These are phyloP conservation scores for Phialocephala subalpina DNA, from an alignment of 2,329 filamentous ascomycete species.

Conservation along the genomic window DNA sequence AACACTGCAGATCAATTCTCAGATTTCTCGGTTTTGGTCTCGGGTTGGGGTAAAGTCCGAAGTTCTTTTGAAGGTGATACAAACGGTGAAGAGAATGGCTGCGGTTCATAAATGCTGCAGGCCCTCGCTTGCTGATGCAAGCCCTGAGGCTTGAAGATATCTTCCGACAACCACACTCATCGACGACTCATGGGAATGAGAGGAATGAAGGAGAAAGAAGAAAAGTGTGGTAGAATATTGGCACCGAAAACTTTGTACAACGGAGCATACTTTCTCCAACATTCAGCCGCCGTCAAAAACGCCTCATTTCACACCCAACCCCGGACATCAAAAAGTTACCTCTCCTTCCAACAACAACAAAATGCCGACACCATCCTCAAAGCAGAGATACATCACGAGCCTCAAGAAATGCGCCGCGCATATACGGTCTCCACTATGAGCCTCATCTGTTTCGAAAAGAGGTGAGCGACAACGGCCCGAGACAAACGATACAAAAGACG, in stretches of 20 bases:
- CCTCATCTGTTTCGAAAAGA: not conserved
- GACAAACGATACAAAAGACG: not conserved
- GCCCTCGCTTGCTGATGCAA: not conserved
- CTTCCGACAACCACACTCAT: not conserved
- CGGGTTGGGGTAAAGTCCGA: not conserved
- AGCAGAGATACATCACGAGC: not conserved
- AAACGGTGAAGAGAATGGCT: not conserved
- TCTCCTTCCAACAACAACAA: not conserved
- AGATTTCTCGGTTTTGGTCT: not conserved
- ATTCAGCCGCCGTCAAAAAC: not conserved
- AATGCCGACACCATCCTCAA: not conserved
- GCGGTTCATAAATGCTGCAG: not conserved
- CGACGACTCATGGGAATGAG: too few relatives aligned
- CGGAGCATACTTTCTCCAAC: slow-evolving; percentile 2
- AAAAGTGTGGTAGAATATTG: not conserved
- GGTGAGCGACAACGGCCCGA: not conserved
- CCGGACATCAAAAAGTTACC: slow-evolving; percentile 2
- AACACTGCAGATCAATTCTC: not conserved
- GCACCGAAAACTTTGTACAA: not conserved
- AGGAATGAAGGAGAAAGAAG: not conserved
- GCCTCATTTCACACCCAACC: not conserved
- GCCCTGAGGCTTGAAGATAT: not conserved
- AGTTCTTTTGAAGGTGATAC: not conserved
- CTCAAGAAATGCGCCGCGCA: not conserved
- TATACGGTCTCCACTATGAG: not conserved